Evolutionary conservation across 2,329 filamentous ascomycete species (phyloP).

Genomic region (Phyllosticta capitalensis): DNA sequence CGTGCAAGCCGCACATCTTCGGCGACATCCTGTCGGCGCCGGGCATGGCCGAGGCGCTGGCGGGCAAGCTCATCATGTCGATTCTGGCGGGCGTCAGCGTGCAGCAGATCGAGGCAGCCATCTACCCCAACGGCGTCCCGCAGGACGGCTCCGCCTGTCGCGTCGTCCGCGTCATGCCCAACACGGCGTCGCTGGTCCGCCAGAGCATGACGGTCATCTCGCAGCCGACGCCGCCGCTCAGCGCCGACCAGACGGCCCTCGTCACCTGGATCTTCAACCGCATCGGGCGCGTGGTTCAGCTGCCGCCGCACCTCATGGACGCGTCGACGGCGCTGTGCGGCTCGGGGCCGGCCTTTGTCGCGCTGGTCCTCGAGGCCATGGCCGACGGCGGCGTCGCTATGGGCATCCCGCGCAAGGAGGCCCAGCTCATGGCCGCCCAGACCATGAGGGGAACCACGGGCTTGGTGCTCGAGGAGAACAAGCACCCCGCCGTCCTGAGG

Average conservation of each 20-base stretch:
- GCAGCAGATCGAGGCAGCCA: slow-evolving; percentile 54
- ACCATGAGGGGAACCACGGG: slow-evolving; percentile 65
- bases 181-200: slow-evolving; percentile 68
- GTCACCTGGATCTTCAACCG: slow-evolving; percentile 69
- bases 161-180: slow-evolving; percentile 74
- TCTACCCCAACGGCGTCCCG: slow-evolving; percentile 47
- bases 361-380: slow-evolving; percentile 64
- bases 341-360: slow-evolving; percentile 66
- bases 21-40: slow-evolving; percentile 55
- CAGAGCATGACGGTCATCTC: slow-evolving; percentile 75
- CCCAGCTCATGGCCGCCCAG: slow-evolving; percentile 69
- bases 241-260: slow-evolving; percentile 43
- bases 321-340: slow-evolving; percentile 65
- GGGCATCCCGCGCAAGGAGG: slow-evolving; percentile 64
- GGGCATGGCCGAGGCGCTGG: slow-evolving; percentile 62
- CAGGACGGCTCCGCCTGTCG: slow-evolving; percentile 43
- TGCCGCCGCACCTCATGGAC: slow-evolving; percentile 61
- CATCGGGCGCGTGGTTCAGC: slow-evolving; percentile 60
- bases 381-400: slow-evolving; percentile 71
- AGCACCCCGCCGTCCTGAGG: slow-evolving; percentile 64
- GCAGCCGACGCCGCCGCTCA: slow-evolving; percentile 49
- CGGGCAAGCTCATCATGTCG: slow-evolving; percentile 71
- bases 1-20: slow-evolving; percentile 72
- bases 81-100: slow-evolving; percentile 71
- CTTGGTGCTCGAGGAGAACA: slow-evolving; percentile 55